Conservation (phyloP, 768 basidiomycete species). For the Lanmaoa pseudosensibilis region DNA sequence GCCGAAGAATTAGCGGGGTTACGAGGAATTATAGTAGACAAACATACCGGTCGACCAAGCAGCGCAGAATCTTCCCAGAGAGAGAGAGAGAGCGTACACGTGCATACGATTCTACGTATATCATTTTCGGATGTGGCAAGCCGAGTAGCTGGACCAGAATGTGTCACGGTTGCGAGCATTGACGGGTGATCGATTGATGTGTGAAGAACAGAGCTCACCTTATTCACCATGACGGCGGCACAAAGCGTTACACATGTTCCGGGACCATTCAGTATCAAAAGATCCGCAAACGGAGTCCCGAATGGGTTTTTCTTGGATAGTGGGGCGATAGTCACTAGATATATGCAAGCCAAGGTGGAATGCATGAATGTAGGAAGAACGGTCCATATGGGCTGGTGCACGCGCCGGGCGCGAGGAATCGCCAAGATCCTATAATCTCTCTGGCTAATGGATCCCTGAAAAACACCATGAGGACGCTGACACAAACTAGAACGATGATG, state of each 20-base stretch:
- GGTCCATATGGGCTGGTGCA: constrained; percentile 77
- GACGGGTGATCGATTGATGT: background rate
- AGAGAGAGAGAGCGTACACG: constrained; percentile 79
- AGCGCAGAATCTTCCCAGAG: constrained; percentile 77
- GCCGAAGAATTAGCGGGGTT: background rate
- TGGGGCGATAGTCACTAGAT: constrained; percentile 58
- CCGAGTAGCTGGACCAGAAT: constrained; percentile 62
- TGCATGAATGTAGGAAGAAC: constrained; percentile 62
- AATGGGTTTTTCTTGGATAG: constrained; percentile 29
- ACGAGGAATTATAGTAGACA: constrained; percentile 52
- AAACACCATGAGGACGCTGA: constrained; percentile 9
- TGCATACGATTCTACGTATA: constrained; percentile 95
- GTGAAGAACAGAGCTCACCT: constrained; percentile 47
- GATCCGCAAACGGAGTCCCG: constrained; percentile 54
- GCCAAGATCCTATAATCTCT: constrained; percentile 50
- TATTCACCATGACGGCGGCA: constrained; percentile 65
- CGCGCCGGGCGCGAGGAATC: constrained; percentile 84
- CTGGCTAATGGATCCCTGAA: constrained; percentile 6
- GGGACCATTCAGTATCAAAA: constrained; percentile 90
- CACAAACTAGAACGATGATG: background rate
- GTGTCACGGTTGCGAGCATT: constrained; percentile 9
- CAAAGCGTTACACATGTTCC: constrained; percentile 89
- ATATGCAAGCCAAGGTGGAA: constrained; percentile 63
- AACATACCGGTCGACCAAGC: constrained; percentile 76
- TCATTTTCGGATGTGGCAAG: constrained; percentile 62